These are phyloP conservation scores for Salvia miltiorrhiza DNA, from an alignment of 257 asterid species.

Conservation along the genomic window DNA sequence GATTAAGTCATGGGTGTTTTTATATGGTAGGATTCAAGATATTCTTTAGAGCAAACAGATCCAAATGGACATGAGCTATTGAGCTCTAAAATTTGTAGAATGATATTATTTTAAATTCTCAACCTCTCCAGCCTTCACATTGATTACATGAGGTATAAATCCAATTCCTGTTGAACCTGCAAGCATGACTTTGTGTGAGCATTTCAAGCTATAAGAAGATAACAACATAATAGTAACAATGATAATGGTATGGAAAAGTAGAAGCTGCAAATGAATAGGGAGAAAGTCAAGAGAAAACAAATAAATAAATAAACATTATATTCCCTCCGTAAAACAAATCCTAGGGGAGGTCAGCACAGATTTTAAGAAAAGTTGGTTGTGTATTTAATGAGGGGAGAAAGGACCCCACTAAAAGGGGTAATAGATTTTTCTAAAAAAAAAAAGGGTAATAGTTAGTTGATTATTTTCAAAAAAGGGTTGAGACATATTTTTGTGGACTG, in stretches of 20 bases:
- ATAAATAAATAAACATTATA: constrained; percentile 1
- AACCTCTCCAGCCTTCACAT: constrained; percentile 57
- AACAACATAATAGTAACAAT: neutral
- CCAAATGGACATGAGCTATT: neutral
- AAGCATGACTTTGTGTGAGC: constrained; percentile 18
- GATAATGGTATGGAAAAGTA: neutral
- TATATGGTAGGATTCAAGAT: constrained; percentile 1
- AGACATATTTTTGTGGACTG: too few species aligned
- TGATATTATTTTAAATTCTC: neutral
- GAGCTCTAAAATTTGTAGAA: constrained; percentile 9
- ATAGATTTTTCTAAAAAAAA: too few species aligned
- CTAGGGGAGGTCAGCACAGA: too few species aligned
- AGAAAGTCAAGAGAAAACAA: neutral
- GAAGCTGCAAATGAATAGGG: neutral
- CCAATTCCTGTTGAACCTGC: constrained; percentile 56
- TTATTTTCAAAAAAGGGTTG: too few species aligned
- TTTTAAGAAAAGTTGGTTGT: too few species aligned
- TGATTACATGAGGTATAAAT: constrained; percentile 42
- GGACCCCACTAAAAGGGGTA: too few species aligned
- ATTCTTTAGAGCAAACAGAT: neutral
- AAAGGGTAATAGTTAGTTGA: too few species aligned
- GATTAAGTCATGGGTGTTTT: neutral
- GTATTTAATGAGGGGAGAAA: too few species aligned
- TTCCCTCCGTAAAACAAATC: too few species aligned
- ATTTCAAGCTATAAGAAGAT: neutral